Conservation (phyloP, 176 grass and related monocot species). For the Microstegium vimineum region DNA sequence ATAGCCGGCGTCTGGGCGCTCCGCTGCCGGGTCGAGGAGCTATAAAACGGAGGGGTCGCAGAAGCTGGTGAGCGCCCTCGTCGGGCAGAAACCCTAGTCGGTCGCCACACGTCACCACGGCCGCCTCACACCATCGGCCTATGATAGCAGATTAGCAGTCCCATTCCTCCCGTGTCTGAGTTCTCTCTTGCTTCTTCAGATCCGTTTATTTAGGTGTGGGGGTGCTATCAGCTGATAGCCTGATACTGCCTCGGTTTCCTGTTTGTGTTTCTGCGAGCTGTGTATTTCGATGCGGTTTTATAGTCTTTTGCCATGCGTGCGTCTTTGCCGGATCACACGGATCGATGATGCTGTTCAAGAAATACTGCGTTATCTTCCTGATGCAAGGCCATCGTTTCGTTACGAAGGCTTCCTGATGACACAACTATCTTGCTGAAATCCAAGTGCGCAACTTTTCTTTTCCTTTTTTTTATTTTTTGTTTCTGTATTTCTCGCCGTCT, state of each 20-base stretch:
- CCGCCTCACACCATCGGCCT: neutral
- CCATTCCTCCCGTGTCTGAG: neutral
- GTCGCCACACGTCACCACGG: neutral
- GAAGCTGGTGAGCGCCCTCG: neutral
- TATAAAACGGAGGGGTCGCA: conserved; percentile 18
- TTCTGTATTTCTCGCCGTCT: neutral
- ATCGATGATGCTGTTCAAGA: conserved; percentile 62
- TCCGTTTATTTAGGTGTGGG: neutral
- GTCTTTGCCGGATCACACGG: neutral
- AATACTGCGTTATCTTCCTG: conserved; percentile 83
- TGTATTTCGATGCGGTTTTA: neutral
- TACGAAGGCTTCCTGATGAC: conserved; percentile 49
- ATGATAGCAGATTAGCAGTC: neutral
- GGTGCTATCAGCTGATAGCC: neutral
- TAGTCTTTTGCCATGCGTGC: neutral
- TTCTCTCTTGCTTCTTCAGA: neutral
- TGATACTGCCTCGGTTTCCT: neutral
- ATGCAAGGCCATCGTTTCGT: conserved; percentile 28
- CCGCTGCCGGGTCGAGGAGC: neutral
- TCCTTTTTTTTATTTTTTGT: neutral
- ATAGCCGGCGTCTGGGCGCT: conserved; percentile 20
- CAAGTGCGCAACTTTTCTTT: neutral
- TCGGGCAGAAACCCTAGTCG: conserved; percentile 51
- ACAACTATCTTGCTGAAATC: conserved; percentile 54
- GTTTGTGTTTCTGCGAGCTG: no score